Conservation (phyloP, 2,329 filamentous ascomycete genomes). For the Fonsecaea monophora region DNA sequence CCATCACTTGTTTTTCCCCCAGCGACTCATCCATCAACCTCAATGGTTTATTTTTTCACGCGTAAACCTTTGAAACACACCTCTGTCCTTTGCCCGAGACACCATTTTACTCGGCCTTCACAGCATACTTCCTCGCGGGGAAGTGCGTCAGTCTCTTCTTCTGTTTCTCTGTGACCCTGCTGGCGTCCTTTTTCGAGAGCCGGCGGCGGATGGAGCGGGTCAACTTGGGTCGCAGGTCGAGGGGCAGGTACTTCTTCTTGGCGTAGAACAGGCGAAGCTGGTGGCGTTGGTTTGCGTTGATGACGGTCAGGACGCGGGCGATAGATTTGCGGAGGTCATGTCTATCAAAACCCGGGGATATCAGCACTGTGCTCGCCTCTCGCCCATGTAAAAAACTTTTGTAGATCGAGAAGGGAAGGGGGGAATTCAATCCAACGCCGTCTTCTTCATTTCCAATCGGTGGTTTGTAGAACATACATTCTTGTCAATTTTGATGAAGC, state of each 20-base stretch:
- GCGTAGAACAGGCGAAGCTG: slow-evolving; percentile 99
- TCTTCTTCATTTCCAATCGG: neutral
- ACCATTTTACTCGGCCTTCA: slow-evolving; percentile 70
- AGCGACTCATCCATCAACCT: slow-evolving; percentile 36
- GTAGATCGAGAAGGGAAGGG: slow-evolving; percentile 37
- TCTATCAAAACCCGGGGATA: slow-evolving; percentile 57
- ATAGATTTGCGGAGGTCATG: slow-evolving; percentile 99
- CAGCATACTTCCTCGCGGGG: slow-evolving; percentile 97
- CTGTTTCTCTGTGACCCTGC: slow-evolving; percentile 86
- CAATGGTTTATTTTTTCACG: slow-evolving; percentile 40
- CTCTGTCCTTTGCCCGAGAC: slow-evolving; percentile 40
- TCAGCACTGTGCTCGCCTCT: neutral
- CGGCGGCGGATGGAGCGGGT: slow-evolving; percentile 97
- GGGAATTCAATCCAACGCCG: neutral
- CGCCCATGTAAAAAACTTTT: slow-evolving; percentile 32
- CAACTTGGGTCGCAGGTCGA: slow-evolving; percentile 98
- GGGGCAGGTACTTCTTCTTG: slow-evolving; percentile 98
- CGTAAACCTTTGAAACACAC: slow-evolving; percentile 31
- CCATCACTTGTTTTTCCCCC: neutral
- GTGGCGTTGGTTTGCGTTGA: slow-evolving; percentile 98
- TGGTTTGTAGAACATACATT: slow-evolving; percentile 73
- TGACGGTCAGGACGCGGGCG: slow-evolving; percentile 97
- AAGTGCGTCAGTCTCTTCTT: slow-evolving; percentile 97
- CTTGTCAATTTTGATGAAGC: slow-evolving; percentile 95
- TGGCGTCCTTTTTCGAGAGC: slow-evolving; percentile 88